Conservation (phyloP, 2,329 filamentous ascomycete genomes). For the Aspergillus pseudonomiae region DNA sequence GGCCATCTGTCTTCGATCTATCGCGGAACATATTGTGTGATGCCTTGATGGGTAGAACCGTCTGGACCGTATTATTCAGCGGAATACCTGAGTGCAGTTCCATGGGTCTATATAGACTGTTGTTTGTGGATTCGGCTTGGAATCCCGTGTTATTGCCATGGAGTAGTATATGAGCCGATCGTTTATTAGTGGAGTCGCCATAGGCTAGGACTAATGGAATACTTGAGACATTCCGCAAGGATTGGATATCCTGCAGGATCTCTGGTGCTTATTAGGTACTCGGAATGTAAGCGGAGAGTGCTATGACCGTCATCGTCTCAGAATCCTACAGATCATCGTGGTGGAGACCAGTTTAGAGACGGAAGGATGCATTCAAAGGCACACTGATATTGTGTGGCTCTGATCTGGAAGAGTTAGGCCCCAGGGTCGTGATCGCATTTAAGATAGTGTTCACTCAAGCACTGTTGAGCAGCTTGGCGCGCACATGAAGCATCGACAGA, state of each 20-base stretch:
- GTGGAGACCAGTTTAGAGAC: neutral
- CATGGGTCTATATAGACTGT: neutral
- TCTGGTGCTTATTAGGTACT: neutral
- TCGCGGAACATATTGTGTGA: neutral
- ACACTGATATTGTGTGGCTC: neutral
- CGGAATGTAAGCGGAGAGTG: neutral
- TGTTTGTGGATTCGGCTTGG: accelerated
- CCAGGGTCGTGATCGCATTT: neutral
- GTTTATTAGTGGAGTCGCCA: neutral
- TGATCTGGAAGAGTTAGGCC: neutral
- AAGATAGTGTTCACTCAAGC: accelerated
- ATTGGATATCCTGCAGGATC: neutral
- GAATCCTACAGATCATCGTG: neutral
- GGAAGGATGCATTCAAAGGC: neutral
- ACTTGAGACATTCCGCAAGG: neutral
- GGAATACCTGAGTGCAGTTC: neutral
- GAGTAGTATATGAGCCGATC: neutral
- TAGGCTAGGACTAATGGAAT: neutral
- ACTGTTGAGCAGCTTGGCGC: neutral
- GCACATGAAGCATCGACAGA: neutral
- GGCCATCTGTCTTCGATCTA: too few species aligned
- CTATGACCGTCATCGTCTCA: neutral
- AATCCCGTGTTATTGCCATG: neutral
- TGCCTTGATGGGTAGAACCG: neutral
- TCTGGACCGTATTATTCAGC: neutral